Conservation (phyloP, 176 grass and related monocot species). For the Aegilops speltoides region DNA sequence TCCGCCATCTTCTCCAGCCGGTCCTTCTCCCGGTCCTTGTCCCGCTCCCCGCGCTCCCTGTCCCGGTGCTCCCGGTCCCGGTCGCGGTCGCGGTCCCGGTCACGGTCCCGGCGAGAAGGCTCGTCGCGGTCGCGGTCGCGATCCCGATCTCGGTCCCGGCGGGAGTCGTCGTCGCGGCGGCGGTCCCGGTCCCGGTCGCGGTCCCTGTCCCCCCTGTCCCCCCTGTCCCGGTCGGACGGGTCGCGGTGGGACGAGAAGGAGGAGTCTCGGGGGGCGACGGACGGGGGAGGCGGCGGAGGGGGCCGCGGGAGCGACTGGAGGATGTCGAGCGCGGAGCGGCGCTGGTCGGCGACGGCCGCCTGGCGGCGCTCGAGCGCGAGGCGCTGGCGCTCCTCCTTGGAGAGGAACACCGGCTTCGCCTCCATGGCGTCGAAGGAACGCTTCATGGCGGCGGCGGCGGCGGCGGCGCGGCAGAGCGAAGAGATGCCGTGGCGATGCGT, state of each 20-base stretch:
- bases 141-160: constrained; percentile 62
- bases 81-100: constrained; percentile 53
- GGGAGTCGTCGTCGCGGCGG: constrained; percentile 48
- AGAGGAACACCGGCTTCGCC: constrained; percentile 66
- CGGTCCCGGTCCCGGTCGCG: constrained; percentile 36
- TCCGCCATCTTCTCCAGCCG: constrained; percentile 81
- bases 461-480: not conserved
- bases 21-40: constrained; percentile 59
- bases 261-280: constrained; percentile 26
- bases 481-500: constrained; percentile 10
- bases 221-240: constrained; percentile 34
- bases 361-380: constrained; percentile 82
- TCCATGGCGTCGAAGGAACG: constrained; percentile 51
- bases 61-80: constrained; percentile 58
- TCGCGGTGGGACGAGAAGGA: constrained; percentile 29
- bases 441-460: constrained; percentile 69
- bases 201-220: constrained; percentile 19
- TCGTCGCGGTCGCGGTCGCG: constrained; percentile 51
- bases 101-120: constrained; percentile 41
- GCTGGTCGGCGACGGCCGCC: constrained; percentile 77
- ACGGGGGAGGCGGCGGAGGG: constrained; percentile 25
- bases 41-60: constrained; percentile 62
- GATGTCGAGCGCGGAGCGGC: constrained; percentile 54
- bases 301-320: constrained; percentile 45
- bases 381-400: constrained; percentile 72